Conservation (phyloP, 805 yeast species). For the Isabelozyma heimii region DNA sequence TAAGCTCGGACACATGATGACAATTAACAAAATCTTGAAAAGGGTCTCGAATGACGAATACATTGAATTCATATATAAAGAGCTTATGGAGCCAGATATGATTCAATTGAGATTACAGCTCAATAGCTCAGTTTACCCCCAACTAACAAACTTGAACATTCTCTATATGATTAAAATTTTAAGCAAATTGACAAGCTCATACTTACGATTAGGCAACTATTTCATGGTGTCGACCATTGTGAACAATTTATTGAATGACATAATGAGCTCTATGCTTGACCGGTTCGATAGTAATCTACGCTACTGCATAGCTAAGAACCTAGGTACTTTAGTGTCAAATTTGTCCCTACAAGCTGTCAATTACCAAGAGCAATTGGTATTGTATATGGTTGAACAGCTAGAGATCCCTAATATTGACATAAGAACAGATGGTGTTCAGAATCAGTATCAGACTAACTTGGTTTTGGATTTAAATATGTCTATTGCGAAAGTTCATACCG, state of each 20-base stretch:
- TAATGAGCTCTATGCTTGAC: conserved; percentile 32
- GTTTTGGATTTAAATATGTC: conserved; percentile 28
- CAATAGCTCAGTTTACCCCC: neutral
- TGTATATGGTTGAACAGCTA: conserved; percentile 28
- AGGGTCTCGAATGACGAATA: conserved; percentile 9
- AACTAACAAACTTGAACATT: conserved; percentile 13
- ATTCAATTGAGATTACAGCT: conserved; percentile 8
- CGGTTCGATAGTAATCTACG: conserved; percentile 54
- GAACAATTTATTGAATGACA: conserved; percentile 41
- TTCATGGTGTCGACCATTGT: conserved; percentile 48
- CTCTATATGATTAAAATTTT: conserved; percentile 32
- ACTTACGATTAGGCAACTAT: conserved; percentile 23
- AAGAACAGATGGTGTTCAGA: neutral
- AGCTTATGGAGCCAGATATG: conserved; percentile 14
- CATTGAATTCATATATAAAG: conserved; percentile 8
- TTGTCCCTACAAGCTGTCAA: conserved; percentile 31
- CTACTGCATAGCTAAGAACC: conserved; percentile 63
- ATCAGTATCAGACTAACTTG: conserved; percentile 6
- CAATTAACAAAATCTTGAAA: conserved; percentile 38
- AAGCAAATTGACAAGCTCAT: conserved; percentile 33
- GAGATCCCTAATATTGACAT: conserved; percentile 15
- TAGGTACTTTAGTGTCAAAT: conserved; percentile 46
- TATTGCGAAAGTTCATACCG: conserved; percentile 54
- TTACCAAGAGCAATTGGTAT: conserved; percentile 42
- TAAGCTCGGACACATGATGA: conserved; percentile 39